A percentile compares a stretch with the other conserved stretches of the same genome.
Evolutionary conservation across 257 asterid genomes (phyloP).

Genomic region (Galeopsis tetrahit): DNA sequence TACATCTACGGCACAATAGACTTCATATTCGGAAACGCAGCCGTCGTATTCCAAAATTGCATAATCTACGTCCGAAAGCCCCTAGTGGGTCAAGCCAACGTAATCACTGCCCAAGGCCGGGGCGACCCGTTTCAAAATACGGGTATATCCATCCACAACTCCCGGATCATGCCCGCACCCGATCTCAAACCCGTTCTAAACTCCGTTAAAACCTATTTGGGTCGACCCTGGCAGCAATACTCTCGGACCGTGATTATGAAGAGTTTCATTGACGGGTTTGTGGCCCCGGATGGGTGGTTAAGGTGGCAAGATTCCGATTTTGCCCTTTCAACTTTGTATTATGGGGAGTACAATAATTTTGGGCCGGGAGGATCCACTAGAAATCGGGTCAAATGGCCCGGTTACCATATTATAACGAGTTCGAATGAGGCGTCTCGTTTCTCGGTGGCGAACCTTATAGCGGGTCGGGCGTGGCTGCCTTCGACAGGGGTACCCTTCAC

Average conservation of each 20-base stretch:
- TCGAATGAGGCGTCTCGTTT: conserved; percentile 59
- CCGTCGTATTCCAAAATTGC: conserved; percentile 85
- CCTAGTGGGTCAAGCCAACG: conserved; percentile 69
- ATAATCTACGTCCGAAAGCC: conserved; percentile 74
- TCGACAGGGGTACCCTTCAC: conserved; percentile 82
- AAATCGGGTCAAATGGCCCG: conserved; percentile 75
- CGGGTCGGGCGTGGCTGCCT: conserved; percentile 88
- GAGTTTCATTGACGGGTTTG: conserved; percentile 55
- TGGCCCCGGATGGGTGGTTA: conserved; percentile 71
- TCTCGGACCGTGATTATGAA: conserved; percentile 74
- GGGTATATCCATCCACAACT: conserved; percentile 81
- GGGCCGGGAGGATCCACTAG: conserved; percentile 72
- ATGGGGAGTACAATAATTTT: conserved; percentile 73
- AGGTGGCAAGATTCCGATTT: conserved; percentile 68
- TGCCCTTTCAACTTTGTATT: conserved; percentile 68
- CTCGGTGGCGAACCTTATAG: conserved; percentile 73
- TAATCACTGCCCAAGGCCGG: conserved; percentile 85
- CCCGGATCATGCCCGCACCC: conserved; percentile 66
- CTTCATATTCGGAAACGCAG: conserved; percentile 89
- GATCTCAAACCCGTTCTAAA: conserved; percentile 60
- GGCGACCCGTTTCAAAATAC: conserved; percentile 89
- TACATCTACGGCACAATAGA: conserved; percentile 83
- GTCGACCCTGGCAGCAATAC: conserved; percentile 90
- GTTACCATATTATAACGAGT: conserved; percentile 61
- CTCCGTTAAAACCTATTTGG: conserved; percentile 54